Base-by-base conservation (phyloP, 169 alveolate genomes). In the Fabrea salina region DNA sequence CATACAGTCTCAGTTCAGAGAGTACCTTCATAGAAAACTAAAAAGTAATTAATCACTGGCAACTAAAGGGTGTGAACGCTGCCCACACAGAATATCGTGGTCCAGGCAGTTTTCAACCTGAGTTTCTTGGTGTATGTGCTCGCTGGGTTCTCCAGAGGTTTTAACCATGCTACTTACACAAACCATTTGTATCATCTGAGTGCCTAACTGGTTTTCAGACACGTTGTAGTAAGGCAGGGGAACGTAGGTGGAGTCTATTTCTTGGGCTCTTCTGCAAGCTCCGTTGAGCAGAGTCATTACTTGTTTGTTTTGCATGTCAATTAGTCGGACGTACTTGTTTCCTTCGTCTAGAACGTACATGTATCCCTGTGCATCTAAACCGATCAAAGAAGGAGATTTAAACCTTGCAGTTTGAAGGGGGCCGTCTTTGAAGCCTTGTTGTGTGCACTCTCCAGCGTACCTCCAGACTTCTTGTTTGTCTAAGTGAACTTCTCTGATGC, bases 401-500 rank as follows among this genome's bases (percentile, higher is more conserved):
- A 89, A 76, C 47, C 85, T 40, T 75, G 84, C 86, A 4, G 47
- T 43, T 19, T 87, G 89, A 5, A 61, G 47, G 4, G 88, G 89
- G 0, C 94, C 94, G 72, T 89, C 94, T 66, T 81, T 76, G 50
- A 89, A 89, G 27, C 94, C 94, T 22, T 76, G 39, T 56, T 80
- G 81, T 25, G 81, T 86, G 40, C 94, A 89, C 40, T 71, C 59
- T 2, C 94, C 94, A 16, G 92, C 88, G 56, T 59, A 85, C 4
- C 44, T 32, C 66, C 30, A n/a, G 40, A 68, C 44, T 2, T 1
- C 35, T 39, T 30, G 25, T 16, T n/a, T 32, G 2, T 3, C 35
- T 44, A 68, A 40, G 35, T 68, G 43, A 2, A 91, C 82, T 5
- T 80, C 83, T 79, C 94, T 56, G 39, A 89, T 86, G 61, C 94